Conservation (phyloP, 768 basidiomycete genomes). For the Russula vinacea region DNA sequence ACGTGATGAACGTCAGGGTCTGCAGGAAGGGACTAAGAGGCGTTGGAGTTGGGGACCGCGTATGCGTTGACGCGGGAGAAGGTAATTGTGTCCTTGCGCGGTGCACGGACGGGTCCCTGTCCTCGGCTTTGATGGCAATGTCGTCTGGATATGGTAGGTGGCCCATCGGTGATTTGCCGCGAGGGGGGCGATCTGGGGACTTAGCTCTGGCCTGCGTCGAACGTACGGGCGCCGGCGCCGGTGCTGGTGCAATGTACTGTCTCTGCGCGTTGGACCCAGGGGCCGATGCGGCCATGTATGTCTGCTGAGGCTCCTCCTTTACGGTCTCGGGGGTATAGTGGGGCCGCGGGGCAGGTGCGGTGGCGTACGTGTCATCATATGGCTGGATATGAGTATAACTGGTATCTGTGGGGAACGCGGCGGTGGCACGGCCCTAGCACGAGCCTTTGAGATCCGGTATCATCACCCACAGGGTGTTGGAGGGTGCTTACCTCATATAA, state of each 20-base stretch:
- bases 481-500: slow-evolving; percentile 27
- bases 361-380: not conserved
- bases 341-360: not conserved
- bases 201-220: not conserved
- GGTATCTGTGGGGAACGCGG: not conserved
- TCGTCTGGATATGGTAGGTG: slow-evolving; percentile 28
- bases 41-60: not conserved
- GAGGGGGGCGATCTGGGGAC: not conserved
- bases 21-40: slow-evolving; percentile 10
- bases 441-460: slow-evolving; percentile 1
- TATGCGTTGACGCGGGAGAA: slow-evolving; percentile 12
- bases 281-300: not conserved
- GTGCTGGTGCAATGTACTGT: slow-evolving; percentile 2
- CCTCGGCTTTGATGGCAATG: not conserved
- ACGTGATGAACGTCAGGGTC: slow-evolving; percentile 24
- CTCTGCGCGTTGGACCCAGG: not conserved
- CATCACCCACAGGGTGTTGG: slow-evolving; percentile 13
- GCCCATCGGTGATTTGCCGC: slow-evolving; percentile 25
- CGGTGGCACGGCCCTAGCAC: slow-evolving; percentile 2
- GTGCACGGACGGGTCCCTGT: not conserved
- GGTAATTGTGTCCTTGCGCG: not conserved
- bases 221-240: not conserved
- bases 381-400: not conserved
- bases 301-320: not conserved
- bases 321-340: not conserved